These are phyloP conservation scores for Backusella australiensis DNA, from an alignment of 192 early-diverging fungal species.

Conservation along the genomic window DNA sequence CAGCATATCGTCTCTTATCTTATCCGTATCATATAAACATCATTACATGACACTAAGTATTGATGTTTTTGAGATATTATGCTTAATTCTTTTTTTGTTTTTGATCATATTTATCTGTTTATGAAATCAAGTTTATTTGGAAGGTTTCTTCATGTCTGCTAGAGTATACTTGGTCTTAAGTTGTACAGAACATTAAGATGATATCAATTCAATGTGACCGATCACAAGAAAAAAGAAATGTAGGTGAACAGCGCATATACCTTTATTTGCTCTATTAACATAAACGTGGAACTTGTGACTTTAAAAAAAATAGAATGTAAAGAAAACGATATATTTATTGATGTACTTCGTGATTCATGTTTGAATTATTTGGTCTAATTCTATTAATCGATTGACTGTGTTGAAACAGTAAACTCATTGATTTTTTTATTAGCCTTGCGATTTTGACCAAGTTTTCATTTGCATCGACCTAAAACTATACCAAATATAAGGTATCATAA, in stretches of 20 bases:
- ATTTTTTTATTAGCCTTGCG: no score
- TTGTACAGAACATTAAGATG: background rate
- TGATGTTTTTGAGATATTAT: background rate
- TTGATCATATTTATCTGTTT: background rate
- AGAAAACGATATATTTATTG: background rate
- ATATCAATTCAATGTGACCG: conserved; percentile 1
- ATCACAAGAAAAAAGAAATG: background rate
- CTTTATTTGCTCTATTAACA: background rate
- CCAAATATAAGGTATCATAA: no score
- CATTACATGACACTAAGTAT: background rate
- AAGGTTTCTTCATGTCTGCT: background rate
- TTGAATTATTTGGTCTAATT: background rate
- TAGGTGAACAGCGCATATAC: background rate
- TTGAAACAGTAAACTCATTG: no score
- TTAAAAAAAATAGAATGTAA: background rate
- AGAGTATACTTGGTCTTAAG: background rate
- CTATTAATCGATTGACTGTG: no score
- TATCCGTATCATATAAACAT: background rate
- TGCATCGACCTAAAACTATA: no score
- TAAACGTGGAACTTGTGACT: background rate
- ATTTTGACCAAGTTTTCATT: no score
- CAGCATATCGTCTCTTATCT: background rate
- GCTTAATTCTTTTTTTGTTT: background rate
- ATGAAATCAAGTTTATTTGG: background rate
- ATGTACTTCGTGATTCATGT: background rate